Conservation (phyloP, 2,329 filamentous ascomycete species). For the Penicillium sumatraense region DNA sequence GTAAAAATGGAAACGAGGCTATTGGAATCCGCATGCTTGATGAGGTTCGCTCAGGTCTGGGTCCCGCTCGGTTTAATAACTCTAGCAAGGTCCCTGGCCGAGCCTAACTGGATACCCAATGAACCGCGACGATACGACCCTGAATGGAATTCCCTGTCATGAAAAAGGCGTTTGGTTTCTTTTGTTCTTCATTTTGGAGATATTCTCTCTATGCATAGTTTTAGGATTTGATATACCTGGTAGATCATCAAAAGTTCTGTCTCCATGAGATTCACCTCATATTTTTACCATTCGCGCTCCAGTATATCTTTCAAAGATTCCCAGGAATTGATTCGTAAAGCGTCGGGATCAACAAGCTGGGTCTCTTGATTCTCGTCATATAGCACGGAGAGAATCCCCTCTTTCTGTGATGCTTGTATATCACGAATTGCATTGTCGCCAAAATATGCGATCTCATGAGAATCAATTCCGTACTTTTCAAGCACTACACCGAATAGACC, state of each 20-base stretch:
- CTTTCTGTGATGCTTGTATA: conserved; percentile 28
- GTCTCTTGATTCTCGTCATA: conserved; percentile 21
- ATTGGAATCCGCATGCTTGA: conserved; percentile 87
- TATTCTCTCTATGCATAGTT: conserved; percentile 23
- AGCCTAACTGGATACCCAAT: conserved; percentile 30
- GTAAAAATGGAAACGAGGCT: conserved; percentile 80
- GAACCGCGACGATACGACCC: conserved; percentile 25
- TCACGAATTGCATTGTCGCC: conserved; percentile 35
- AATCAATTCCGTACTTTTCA: conserved; percentile 23
- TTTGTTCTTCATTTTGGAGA: conserved; percentile 15
- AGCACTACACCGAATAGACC: conserved; percentile 34
- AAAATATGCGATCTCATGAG: conserved; percentile 30
- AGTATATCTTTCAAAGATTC: conserved; percentile 6
- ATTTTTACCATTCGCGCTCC: conserved; percentile 4
- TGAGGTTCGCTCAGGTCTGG: conserved; percentile 80
- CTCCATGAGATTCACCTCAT: conserved; percentile 12
- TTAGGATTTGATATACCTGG: conserved; percentile 20
- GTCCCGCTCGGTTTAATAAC: conserved; percentile 67
- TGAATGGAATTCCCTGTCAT: conserved; percentile 27
- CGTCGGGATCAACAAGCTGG: background rate
- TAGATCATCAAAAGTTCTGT: conserved; percentile 24
- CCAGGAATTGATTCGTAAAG: conserved; percentile 20
- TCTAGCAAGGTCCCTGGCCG: conserved; percentile 32
- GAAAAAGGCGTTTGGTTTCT: conserved; percentile 28
- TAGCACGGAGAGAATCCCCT: conserved; percentile 29